Evolutionary conservation across 352 stramenopile species (phyloP).

Genomic region (Bremia lactucae): DNA sequence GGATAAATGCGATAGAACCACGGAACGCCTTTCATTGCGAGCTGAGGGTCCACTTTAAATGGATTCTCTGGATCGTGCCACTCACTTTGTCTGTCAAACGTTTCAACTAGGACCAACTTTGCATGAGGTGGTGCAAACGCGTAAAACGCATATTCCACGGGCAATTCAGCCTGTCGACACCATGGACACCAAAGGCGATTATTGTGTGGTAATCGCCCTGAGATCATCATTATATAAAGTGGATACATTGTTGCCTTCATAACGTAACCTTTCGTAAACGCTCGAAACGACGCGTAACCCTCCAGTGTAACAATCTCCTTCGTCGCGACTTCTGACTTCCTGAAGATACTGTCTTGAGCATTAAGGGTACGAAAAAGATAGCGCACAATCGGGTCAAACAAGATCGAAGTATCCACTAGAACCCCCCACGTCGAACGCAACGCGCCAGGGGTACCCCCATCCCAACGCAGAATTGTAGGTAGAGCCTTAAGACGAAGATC

Average conservation of each 20-base stretch:
- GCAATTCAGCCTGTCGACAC: constrained; percentile 52
- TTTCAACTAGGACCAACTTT: constrained; percentile 42
- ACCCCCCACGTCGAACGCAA: constrained; percentile 44
- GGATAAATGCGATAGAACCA: constrained; percentile 46
- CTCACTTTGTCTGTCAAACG: constrained; percentile 45
- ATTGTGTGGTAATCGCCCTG: constrained; percentile 46
- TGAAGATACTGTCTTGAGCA: constrained; percentile 29
- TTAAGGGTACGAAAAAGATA: constrained; percentile 59
- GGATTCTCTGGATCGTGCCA: constrained; percentile 64
- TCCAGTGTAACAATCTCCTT: constrained; percentile 48
- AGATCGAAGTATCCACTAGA: constrained; percentile 34
- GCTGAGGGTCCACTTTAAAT: constrained; percentile 46
- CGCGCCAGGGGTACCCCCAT: constrained; percentile 20
- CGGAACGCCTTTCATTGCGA: constrained; percentile 47
- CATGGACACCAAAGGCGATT: constrained; percentile 67
- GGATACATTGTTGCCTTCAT: constrained; percentile 21
- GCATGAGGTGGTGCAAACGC: constrained; percentile 36
- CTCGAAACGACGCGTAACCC: constrained; percentile 30
- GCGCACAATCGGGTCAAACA: constrained; percentile 42
- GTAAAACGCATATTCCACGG: constrained; percentile 63
- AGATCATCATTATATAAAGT: constrained; percentile 68
- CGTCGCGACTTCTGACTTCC: constrained; percentile 23
- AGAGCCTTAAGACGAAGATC: constrained; percentile 55
- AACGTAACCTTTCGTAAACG: constrained; percentile 26
- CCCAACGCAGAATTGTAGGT: constrained; percentile 52